These are phyloP conservation scores for Xerocomellus amylosporus DNA, from an alignment of 768 basidiomycete species.

Conservation along the genomic window DNA sequence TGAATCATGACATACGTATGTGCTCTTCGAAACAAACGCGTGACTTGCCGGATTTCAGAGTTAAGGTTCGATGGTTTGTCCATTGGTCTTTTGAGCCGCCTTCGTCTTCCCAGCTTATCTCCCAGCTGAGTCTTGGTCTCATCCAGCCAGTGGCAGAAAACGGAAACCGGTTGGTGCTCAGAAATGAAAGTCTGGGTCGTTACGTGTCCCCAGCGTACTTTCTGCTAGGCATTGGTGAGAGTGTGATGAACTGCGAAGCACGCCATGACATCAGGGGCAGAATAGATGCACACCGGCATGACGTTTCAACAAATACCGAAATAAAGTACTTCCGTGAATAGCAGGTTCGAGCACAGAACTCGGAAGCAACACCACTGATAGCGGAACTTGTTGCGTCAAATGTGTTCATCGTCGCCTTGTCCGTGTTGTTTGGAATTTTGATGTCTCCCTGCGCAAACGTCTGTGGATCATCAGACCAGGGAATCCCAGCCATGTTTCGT, in stretches of 20 bases:
- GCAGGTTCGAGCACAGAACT: conserved; percentile 1
- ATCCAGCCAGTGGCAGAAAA: conserved; percentile 4
- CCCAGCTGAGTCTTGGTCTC: conserved; percentile 14
- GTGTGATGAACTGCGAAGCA: conserved; percentile 7
- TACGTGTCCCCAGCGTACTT: conserved; percentile 5
- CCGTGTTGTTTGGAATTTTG: conserved; percentile 56
- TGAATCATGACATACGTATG: not conserved
- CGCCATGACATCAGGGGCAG: conserved; percentile 9
- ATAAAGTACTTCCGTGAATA: conserved; percentile 20
- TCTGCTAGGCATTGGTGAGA: not conserved
- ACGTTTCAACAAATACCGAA: conserved; percentile 23
- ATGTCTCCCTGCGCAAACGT: conserved; percentile 62
- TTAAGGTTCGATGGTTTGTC: conserved; percentile 20
- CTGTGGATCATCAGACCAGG: conserved; percentile 30
- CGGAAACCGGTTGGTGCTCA: conserved; percentile 3
- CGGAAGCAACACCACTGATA: conserved; percentile 7
- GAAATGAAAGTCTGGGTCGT: conserved; percentile 13
- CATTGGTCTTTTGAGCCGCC: conserved; percentile 1
- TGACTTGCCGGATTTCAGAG: conserved; percentile 6
- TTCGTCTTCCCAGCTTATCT: conserved; percentile 28
- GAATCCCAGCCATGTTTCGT: not conserved
- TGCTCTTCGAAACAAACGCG: conserved; percentile 1
- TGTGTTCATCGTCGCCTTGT: conserved; percentile 36
- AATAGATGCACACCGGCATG: conserved; percentile 9
- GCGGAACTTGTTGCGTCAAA: not conserved